phyloP scores from a whole-genome alignment of 805 yeast species.

The Lipomyces spencermartinsiae region DNA sequence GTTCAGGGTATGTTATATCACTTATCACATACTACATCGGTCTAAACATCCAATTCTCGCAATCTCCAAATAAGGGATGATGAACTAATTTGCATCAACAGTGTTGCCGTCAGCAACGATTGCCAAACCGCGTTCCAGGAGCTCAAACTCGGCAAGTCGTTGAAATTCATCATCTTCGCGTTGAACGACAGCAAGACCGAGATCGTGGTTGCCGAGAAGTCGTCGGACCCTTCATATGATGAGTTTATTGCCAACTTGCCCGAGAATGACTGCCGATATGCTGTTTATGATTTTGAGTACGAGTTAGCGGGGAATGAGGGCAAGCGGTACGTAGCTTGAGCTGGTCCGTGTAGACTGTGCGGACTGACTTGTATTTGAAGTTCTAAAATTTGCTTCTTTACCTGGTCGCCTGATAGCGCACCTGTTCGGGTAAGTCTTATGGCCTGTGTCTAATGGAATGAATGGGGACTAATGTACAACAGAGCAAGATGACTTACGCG shows the following conservation, averaged over 20 bases:
- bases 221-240: constrained; percentile 78
- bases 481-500: constrained; percentile 94
- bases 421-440: constrained; percentile 64
- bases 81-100: constrained; percentile 38
- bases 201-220: constrained; percentile 87
- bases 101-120: constrained; percentile 88
- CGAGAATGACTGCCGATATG: constrained; percentile 95
- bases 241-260: constrained; percentile 86
- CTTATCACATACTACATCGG: not conserved
- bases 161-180: constrained; percentile 80
- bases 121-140: constrained; percentile 94
- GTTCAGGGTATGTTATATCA: constrained; percentile 36
- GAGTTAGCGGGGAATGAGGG: constrained; percentile 91
- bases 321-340: constrained; percentile 72
- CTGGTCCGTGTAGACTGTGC: not conserved
- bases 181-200: constrained; percentile 87
- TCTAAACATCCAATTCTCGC: not conserved
- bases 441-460: not conserved
- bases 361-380: constrained; percentile 39
- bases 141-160: constrained; percentile 84
- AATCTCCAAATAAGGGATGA: not conserved
- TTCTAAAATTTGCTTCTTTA: constrained; percentile 70
- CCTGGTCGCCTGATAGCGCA: constrained; percentile 99
- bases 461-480: not conserved
- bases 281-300: constrained; percentile 95